These are phyloP conservation scores for Dacryopinax spathularia DNA, from an alignment of 768 basidiomycete species.

Conservation along the genomic window DNA sequence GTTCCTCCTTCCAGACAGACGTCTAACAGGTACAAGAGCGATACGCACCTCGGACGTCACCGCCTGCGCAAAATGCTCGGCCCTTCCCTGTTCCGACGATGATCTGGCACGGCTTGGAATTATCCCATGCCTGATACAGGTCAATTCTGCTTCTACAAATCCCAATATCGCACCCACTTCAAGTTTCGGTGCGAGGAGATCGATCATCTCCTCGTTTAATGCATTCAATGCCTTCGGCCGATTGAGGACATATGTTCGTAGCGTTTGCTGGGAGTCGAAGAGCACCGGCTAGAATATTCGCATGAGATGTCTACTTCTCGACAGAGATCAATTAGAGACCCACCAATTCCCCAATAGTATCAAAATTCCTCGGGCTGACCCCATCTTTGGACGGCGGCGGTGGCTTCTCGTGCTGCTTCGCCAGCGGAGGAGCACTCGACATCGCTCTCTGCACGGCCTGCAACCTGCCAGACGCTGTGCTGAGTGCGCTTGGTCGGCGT, in stretches of 20 bases:
- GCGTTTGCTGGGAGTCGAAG: slow-evolving; percentile 50
- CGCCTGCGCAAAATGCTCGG: slow-evolving; percentile 83
- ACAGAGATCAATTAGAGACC: neutral
- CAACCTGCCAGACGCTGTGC: neutral
- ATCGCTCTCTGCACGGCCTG: neutral
- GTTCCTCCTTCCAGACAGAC: no score
- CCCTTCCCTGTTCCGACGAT: slow-evolving; percentile 53
- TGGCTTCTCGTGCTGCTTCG: neutral
- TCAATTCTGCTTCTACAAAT: neutral
- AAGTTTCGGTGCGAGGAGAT: slow-evolving; percentile 52
- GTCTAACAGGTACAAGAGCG: neutral
- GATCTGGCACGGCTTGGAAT: slow-evolving; percentile 52
- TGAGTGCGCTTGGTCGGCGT: neutral
- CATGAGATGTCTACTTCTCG: no score
- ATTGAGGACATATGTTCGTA: slow-evolving; percentile 66
- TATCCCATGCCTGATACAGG: slow-evolving; percentile 52
- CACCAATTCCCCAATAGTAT: neutral
- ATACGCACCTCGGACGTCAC: slow-evolving; percentile 75
- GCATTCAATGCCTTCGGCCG: slow-evolving; percentile 70
- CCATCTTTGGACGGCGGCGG: no score
- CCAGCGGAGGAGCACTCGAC: neutral
- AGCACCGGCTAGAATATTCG: slow-evolving; percentile 38
- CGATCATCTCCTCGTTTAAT: slow-evolving; percentile 65
- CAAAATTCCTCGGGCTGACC: neutral
- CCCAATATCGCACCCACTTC: slow-evolving; percentile 36